Evolutionary conservation across 1,284 basidiomycete species (phyloP).

Genomic region (Erythrobasidium hasegawianum): DNA sequence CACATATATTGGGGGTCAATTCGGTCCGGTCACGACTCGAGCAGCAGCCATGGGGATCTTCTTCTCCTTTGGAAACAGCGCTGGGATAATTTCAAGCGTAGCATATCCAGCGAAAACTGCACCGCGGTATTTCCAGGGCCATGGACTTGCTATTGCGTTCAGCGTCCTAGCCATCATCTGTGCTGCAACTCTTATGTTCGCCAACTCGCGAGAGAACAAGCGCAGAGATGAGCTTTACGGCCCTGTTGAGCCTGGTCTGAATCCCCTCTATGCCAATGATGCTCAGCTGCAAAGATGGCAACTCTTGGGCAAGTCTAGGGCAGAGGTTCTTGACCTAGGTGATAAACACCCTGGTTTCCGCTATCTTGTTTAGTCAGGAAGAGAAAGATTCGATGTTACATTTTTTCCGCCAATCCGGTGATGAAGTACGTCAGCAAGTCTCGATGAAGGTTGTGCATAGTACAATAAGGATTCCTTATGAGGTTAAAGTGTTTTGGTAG

Average conservation of each 20-base stretch:
- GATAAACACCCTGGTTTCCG: conserved; percentile 27
- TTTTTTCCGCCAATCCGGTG: no score
- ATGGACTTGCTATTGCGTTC: conserved; percentile 44
- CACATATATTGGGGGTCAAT: conserved; percentile 52
- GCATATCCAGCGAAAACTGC: conserved; percentile 49
- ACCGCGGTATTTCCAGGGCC: conserved; percentile 43
- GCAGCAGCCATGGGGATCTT: conserved; percentile 53
- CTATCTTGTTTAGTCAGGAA: conserved; percentile 2
- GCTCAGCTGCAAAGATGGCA: conserved; percentile 10
- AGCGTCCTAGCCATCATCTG: conserved; percentile 42
- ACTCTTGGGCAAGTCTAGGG: conserved; percentile 5
- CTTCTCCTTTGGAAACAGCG: conserved; percentile 51
- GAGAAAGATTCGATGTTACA: no score
- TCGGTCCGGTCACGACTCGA: conserved; percentile 42
- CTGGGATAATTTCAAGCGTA: conserved; percentile 50
- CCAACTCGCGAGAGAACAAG: conserved; percentile 39
- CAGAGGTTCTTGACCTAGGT: conserved; percentile 20
- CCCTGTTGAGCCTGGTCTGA: conserved; percentile 8
- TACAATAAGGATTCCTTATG: no score
- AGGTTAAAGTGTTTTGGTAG: no score
- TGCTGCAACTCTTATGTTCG: conserved; percentile 38
- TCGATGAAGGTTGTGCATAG: no score
- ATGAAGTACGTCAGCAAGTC: no score
- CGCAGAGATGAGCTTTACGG: conserved; percentile 40
- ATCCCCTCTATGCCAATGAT: conserved; percentile 5